These are phyloP conservation scores for Solioccasus polychromus DNA, from an alignment of 768 basidiomycete species.

Conservation along the genomic window DNA sequence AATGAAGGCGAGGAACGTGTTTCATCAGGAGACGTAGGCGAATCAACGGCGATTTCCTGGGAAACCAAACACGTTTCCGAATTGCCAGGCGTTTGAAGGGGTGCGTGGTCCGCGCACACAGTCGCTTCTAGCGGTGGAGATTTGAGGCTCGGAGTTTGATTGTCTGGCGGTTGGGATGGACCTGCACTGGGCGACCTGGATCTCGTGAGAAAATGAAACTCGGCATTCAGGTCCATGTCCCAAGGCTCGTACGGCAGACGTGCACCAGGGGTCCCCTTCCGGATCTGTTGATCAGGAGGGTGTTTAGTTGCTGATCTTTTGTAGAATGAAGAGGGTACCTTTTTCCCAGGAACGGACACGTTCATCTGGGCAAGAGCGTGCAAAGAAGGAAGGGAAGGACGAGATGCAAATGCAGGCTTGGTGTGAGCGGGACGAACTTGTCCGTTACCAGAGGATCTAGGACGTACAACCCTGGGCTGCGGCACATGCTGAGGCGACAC, in stretches of 20 bases:
- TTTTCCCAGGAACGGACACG: constrained; percentile 31
- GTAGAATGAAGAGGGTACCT: constrained; percentile 27
- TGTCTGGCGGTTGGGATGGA: constrained; percentile 5
- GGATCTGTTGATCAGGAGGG: constrained; percentile 27
- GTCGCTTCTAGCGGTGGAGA: neutral
- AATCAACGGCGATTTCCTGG: constrained; percentile 8
- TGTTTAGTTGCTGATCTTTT: neutral
- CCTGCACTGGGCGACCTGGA: neutral
- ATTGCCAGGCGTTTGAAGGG: neutral
- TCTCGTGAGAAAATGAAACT: constrained; percentile 8
- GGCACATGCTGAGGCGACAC: constrained; percentile 13
- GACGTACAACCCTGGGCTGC: constrained; percentile 18
- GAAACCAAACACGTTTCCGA: constrained; percentile 6
- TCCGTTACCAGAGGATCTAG: constrained; percentile 33
- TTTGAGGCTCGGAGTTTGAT: neutral
- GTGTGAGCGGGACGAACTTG: constrained; percentile 41
- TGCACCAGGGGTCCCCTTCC: constrained; percentile 42
- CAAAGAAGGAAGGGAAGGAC: constrained; percentile 44
- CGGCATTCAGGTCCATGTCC: constrained; percentile 26
- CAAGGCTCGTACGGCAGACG: constrained; percentile 43
- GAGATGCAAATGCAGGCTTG: constrained; percentile 37
- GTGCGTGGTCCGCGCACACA: neutral
- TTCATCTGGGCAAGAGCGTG: constrained; percentile 37
- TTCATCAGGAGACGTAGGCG: constrained; percentile 18
- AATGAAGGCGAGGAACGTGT: constrained; percentile 20